Base-by-base conservation (phyloP, 371 early-diverging fungal species). In the Rhizomucor pusillus region DNA sequence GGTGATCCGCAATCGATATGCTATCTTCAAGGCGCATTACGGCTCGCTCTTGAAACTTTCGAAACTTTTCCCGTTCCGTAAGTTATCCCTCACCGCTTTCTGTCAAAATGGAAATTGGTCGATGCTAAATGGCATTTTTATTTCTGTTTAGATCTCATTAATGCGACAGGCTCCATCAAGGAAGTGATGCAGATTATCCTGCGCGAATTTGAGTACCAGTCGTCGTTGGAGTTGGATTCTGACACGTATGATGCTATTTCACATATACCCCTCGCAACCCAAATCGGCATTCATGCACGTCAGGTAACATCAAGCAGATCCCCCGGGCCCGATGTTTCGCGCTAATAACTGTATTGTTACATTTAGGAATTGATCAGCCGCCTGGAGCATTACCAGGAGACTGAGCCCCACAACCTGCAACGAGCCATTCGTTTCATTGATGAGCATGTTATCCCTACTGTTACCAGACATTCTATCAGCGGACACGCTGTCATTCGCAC, bases 51-150 rank as follows among this genome's bases (percentile, higher is more conserved):
- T 83, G 23, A 81, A 78, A 50, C 59, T 86, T 13, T 81, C 81
- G 44, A 83, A 86, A 53, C 78, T 86, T 56, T 86, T 86, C 52
- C 86, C 86, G 13, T 86, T 86, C 59, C 86, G 85, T 82, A 80
- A 69, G 82, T 66, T 35, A 23, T 5, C 12, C 20, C 16, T n/a
- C n/a, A n/a, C n/a, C n/a, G n/a, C n/a, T 20, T 18, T 24, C 20
- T 16, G 23, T 46, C 20, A 22, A 46, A 23, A 46, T 46, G 2
- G 5, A 13, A 54, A 3, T 6, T 1, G 34, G 14, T 12, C 9
- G 9, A 12, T 2, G 12, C 25, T 18, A 44, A 35, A 12, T 0
- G 16, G 19, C 19, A 41, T 25, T 5, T 0, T 22, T 6, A 23
- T 25, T 47, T 52, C 13, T 18, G 25, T 43, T 10, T 66, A 84